phyloP scores from a whole-genome alignment of 140 eudicot species.

The Flaveria floridana region DNA sequence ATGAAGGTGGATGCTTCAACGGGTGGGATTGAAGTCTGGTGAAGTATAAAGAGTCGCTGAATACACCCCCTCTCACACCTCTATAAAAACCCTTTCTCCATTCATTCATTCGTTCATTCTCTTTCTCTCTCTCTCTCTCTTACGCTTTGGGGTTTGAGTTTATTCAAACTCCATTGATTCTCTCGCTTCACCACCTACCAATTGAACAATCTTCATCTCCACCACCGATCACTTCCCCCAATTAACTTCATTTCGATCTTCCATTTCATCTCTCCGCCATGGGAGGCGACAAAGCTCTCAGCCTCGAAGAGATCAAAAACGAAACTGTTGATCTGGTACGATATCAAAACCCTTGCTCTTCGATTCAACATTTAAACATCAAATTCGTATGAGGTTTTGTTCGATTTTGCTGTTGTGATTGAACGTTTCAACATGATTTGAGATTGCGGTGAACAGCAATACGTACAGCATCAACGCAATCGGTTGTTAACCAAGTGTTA shows the following conservation, averaged over 20 bases:
- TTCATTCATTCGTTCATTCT: slow-evolving; percentile 10
- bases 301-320: slow-evolving; percentile 84
- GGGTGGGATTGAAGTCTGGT: background rate
- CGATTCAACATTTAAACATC: no score
- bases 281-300: slow-evolving; percentile 61
- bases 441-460: no score
- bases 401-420: no score
- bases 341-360: background rate
- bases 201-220: slow-evolving; percentile 7
- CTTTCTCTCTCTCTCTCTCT: slow-evolving; percentile 13
- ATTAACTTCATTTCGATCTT: slow-evolving; percentile 2
- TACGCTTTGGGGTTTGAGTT: slow-evolving; percentile 11
- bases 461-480: no score
- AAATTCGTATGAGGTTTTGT: no score
- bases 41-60: slow-evolving; percentile 30
- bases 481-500: no score
- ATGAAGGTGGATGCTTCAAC: background rate
- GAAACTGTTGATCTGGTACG: slow-evolving; percentile 93
- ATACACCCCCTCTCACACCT: slow-evolving; percentile 24
- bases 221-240: slow-evolving; percentile 24
- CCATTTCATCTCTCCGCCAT: slow-evolving; percentile 28
- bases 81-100: slow-evolving; percentile 6
- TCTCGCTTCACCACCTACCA: slow-evolving; percentile 24
- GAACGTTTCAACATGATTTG: no score
- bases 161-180: slow-evolving; percentile 28